Evolutionary conservation across 495 filamentous ascomycete genomes (phyloP).

Genomic region (Penicillium egyptiacum): DNA sequence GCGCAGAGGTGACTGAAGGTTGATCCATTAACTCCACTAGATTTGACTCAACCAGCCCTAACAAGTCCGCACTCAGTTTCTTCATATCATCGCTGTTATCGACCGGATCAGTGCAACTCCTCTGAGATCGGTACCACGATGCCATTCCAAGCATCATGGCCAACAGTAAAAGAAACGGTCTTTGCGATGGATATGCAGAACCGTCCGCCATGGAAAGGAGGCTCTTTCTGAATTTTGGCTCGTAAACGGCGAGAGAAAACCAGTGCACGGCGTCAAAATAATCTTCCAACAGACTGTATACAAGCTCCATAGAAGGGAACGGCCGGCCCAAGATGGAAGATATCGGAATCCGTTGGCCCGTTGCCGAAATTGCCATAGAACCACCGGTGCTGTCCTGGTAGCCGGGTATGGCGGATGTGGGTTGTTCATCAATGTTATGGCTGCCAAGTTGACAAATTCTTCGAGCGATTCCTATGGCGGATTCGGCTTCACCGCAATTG

Average conservation of each 20-base stretch:
- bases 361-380: slow-evolving; percentile 3
- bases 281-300: slow-evolving; percentile 27
- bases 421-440: slow-evolving; percentile 26
- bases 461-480: slow-evolving; percentile 28
- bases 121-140: slow-evolving; percentile 35
- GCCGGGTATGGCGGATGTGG: slow-evolving; percentile 36
- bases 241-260: slow-evolving; percentile 35
- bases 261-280: slow-evolving; percentile 40
- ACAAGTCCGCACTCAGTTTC: slow-evolving; percentile 16
- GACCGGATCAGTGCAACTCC: background rate
- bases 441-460: slow-evolving; percentile 27
- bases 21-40: slow-evolving; percentile 39
- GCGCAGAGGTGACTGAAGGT: slow-evolving; percentile 29
- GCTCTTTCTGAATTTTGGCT: slow-evolving; percentile 31
- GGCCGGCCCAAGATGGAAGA: slow-evolving; percentile 22
- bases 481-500: slow-evolving; percentile 28
- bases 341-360: slow-evolving; percentile 18
- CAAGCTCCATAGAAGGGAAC: slow-evolving; percentile 23
- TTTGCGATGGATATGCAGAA: slow-evolving; percentile 25
- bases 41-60: slow-evolving; percentile 24
- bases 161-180: slow-evolving; percentile 31
- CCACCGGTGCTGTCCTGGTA: slow-evolving; percentile 16
- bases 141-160: slow-evolving; percentile 33
- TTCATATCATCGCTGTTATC: slow-evolving; percentile 17
- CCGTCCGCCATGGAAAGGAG: slow-evolving; percentile 31